phyloP scores from a whole-genome alignment of 805 yeast genomes.

The Sugiyamaella marilandica region DNA sequence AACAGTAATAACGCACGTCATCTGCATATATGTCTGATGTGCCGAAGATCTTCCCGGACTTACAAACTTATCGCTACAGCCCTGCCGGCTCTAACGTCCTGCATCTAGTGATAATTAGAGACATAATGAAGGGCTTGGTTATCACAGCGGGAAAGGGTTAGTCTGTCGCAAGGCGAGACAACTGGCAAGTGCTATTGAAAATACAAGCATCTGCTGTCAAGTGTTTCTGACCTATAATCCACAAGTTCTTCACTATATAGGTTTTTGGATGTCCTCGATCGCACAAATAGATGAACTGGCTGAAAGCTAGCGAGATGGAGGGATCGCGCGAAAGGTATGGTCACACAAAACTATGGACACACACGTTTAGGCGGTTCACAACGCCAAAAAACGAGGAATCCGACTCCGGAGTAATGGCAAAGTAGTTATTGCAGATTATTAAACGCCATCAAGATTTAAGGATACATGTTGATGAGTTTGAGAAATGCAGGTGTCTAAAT shows the following conservation, averaged over 20 bases:
- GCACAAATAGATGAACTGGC: constrained; percentile 16
- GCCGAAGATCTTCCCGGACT: constrained; percentile 1
- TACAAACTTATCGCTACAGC: not conserved
- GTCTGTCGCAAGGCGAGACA: constrained; percentile 12
- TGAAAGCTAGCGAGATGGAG: constrained; percentile 16
- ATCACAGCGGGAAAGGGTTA: constrained; percentile 12
- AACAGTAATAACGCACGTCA: too few relatives aligned
- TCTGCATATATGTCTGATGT: too few relatives aligned
- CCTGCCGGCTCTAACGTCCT: not conserved
- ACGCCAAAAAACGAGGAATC: constrained; percentile 10
- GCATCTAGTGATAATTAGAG: not conserved
- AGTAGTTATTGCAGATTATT: constrained; percentile 9
- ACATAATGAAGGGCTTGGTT: constrained; percentile 10
- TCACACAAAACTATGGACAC: constrained; percentile 17
- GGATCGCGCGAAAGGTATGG: constrained; percentile 10
- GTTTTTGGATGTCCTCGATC: constrained; percentile 16
- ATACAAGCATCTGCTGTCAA: constrained; percentile 15
- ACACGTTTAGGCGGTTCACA: constrained; percentile 8
- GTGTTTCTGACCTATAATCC: constrained; percentile 16
- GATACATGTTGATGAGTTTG: too few relatives aligned
- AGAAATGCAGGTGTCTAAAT: too few relatives aligned
- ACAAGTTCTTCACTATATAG: constrained; percentile 14
- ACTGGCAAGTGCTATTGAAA: constrained; percentile 16
- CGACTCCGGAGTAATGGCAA: constrained; percentile 15
- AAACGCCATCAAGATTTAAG: not conserved